Conservation (phyloP, 2,329 filamentous ascomycete species). For the Hyphodiscus sp. region DNA sequence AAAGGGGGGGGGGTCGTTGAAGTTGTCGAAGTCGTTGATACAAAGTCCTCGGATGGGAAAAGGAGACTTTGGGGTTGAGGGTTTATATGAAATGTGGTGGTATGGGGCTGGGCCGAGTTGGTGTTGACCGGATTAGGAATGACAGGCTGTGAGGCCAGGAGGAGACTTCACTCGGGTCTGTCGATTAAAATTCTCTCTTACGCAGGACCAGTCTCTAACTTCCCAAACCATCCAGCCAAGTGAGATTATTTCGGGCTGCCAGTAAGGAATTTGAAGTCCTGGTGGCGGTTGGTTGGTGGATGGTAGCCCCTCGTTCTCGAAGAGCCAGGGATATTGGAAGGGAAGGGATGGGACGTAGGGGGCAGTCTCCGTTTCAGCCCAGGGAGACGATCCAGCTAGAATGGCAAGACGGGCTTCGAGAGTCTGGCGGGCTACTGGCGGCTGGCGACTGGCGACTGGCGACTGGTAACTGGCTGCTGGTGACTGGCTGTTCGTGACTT, state of each 20-base stretch:
- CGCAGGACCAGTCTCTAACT: background rate
- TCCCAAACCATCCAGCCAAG: slow-evolving; percentile 2
- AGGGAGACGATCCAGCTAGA: background rate
- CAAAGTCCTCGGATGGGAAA: background rate
- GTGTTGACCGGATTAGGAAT: background rate
- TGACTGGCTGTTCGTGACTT: too few relatives aligned
- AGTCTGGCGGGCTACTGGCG: too few relatives aligned
- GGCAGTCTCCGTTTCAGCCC: slow-evolving; percentile 8
- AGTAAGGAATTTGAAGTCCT: slow-evolving; percentile 17
- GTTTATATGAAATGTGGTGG: background rate
- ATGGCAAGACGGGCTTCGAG: background rate
- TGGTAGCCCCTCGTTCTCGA: slow-evolving; percentile 2
- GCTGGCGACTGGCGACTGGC: too few relatives aligned
- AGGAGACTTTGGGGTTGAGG: background rate
- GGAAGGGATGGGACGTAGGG: background rate
- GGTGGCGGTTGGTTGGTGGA: slow-evolving; percentile 17
- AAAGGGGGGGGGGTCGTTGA: background rate
- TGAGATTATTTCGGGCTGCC: slow-evolving; percentile 15
- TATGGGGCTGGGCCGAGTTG: background rate
- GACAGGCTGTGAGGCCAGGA: slow-evolving; percentile 8
- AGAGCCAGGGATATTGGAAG: slow-evolving; percentile 1
- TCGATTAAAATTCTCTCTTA: background rate
- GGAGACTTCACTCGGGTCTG: background rate
- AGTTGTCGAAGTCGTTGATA: background rate
- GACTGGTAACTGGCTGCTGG: too few relatives aligned